Conservation (phyloP, 2,329 filamentous ascomycete species). For the Anisogramma anomala region DNA sequence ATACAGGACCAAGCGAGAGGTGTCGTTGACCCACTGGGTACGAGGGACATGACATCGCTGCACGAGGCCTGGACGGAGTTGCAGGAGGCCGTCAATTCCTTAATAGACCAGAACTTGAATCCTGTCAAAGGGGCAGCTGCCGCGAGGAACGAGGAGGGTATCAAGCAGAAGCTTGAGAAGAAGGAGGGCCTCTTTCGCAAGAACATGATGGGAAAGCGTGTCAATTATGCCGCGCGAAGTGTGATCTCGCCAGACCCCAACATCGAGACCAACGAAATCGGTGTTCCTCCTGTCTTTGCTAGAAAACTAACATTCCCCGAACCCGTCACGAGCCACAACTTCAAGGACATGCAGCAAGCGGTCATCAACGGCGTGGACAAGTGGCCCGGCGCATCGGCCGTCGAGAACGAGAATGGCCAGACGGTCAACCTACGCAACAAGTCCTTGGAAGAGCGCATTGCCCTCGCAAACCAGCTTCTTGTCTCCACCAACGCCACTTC, state of each 20-base stretch:
- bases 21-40: constrained; percentile 23
- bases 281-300: constrained; percentile 95
- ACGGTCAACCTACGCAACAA: constrained; percentile 81
- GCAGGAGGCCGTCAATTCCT: constrained; percentile 82
- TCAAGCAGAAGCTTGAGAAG: constrained; percentile 97
- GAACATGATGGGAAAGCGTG: constrained; percentile 99
- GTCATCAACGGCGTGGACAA: constrained; percentile 90
- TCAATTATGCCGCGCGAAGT: constrained; percentile 94
- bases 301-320: constrained; percentile 94
- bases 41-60: constrained; percentile 38
- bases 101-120: constrained; percentile 83
- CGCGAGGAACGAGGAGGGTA: constrained; percentile 75
- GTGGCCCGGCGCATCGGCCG: constrained; percentile 88
- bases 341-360: constrained; percentile 87
- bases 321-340: constrained; percentile 94
- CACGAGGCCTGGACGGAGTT: constrained; percentile 73
- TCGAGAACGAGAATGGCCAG: constrained; percentile 92
- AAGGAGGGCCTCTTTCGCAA: constrained; percentile 97
- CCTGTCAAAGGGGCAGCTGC: constrained; percentile 68
- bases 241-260: constrained; percentile 98
- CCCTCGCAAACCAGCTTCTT: constrained; percentile 84
- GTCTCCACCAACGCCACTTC: constrained; percentile 67
- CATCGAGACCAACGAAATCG: constrained; percentile 97
- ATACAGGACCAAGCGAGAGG: constrained; percentile 13
- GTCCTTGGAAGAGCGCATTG: constrained; percentile 74